Conservation (phyloP, 192 early-diverging fungal genomes). For the Coemansia sp. region DNA sequence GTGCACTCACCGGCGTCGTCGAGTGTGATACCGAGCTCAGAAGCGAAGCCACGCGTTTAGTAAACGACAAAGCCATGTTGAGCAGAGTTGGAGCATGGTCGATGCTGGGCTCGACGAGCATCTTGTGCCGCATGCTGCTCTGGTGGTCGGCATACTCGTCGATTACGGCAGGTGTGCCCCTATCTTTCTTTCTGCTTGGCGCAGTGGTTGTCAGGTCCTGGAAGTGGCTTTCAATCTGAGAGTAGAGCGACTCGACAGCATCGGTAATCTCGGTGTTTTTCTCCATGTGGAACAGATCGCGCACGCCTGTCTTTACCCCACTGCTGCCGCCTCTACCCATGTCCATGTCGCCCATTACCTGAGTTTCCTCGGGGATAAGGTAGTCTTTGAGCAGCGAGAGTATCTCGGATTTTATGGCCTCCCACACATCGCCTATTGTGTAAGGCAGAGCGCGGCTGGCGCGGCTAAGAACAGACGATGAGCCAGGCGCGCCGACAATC, state of each 20-base stretch:
- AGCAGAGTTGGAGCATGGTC: slow-evolving; percentile 51
- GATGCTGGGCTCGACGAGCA: slow-evolving; percentile 45
- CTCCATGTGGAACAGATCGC: slow-evolving; percentile 49
- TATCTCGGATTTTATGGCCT: slow-evolving; percentile 44
- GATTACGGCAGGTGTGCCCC: slow-evolving; percentile 29
- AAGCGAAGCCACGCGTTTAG: slow-evolving; percentile 28
- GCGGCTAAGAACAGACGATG: not conserved
- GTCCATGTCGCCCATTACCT: slow-evolving; percentile 10
- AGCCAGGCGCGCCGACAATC: slow-evolving; percentile 8
- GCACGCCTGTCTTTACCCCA: slow-evolving; percentile 21
- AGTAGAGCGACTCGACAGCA: slow-evolving; percentile 36
- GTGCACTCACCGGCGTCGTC: slow-evolving; percentile 9
- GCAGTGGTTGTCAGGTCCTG: slow-evolving; percentile 31
- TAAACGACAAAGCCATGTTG: slow-evolving; percentile 45
- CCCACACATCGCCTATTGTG: slow-evolving; percentile 50
- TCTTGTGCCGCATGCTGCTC: slow-evolving; percentile 36
- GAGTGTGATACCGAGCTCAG: slow-evolving; percentile 5
- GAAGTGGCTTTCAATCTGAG: slow-evolving; percentile 43
- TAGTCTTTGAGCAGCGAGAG: slow-evolving; percentile 48
- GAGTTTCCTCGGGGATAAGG: slow-evolving; percentile 36
- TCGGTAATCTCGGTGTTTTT: slow-evolving; percentile 20
- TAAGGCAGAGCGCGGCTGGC: slow-evolving; percentile 19
- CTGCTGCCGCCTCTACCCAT: slow-evolving; percentile 7
- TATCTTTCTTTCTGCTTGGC: slow-evolving; percentile 24
- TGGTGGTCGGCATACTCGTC: slow-evolving; percentile 49